phyloP scores from a whole-genome alignment of 768 basidiomycete genomes.

The Calvatia gigantea region DNA sequence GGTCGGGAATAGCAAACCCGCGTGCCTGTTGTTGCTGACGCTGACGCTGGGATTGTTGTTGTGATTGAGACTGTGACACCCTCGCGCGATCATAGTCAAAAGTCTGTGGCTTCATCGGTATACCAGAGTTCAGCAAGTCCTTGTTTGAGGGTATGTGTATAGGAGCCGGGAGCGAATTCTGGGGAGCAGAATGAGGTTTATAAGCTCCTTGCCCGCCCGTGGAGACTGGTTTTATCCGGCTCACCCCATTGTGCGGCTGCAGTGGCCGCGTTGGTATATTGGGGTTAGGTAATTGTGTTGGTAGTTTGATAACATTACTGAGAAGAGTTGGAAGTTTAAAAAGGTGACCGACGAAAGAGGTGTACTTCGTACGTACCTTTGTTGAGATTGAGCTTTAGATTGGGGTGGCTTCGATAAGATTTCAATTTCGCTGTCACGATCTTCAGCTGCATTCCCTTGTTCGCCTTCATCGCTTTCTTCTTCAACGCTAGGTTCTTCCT shows the following conservation, averaged over 20 bases:
- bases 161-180: conserved; percentile 18
- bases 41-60: neutral
- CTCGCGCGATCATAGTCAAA: conserved; percentile 13
- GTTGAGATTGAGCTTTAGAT: conserved; percentile 9
- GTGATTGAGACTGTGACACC: neutral
- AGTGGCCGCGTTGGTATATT: neutral
- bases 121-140: conserved; percentile 13
- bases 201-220: neutral
- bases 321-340: neutral
- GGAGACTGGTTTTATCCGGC: neutral
- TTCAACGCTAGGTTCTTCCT: conserved; percentile 30
- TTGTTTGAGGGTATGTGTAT: conserved; percentile 35
- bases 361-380: neutral
- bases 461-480: conserved; percentile 12
- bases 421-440: conserved; percentile 6
- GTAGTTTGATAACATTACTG: neutral
- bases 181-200: conserved; percentile 13
- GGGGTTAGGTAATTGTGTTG: conserved; percentile 2
- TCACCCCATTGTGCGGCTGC: conserved; percentile 7
- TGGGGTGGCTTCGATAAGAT: conserved; percentile 12
- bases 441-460: conserved; percentile 9
- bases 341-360: neutral
- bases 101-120: conserved; percentile 2
- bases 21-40: conserved; percentile 23
- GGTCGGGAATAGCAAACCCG: conserved; percentile 28